Base-by-base conservation (phyloP, 306 rosid genomes). In the Ceratonia siliqua region DNA sequence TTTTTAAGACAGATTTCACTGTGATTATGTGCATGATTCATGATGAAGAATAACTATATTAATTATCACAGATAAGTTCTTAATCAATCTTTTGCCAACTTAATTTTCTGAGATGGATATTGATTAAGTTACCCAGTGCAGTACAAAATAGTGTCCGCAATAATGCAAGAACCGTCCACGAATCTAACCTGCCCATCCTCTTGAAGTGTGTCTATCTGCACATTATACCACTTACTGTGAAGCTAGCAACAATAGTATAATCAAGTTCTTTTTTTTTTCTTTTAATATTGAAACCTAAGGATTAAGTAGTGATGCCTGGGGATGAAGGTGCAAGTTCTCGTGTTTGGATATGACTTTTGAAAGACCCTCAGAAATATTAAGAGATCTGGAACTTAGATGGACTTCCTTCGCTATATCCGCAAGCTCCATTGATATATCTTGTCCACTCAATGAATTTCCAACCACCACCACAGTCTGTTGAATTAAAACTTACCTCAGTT, bases 111-210 rank as follows among this genome's bases (percentile, higher is more conserved):
- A 33, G 70, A 21, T 24, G 30, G 15, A 12, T 15, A 45, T 10
- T n/a, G n/a, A n/a, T n/a, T n/a, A n/a, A n/a, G 22, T 73, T 90
- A 87, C 98, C 98, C 98, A 12, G 96, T 92, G 85, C 97, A 94
- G 72, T 91, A 90, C 52, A 94, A 62, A 72, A 91, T 76, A 8
- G 89, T 74, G 81, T 92, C 95, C 2, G 97, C 98, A 68, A 83
- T 9, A 68, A 87, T 73, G 86, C 72, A 80, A 59, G 96, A 82
- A 30, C 92, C 97, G 61, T 94, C 97, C 38, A 82, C 56, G 57
- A 94, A 92, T 71, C 72, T 55, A 49, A 94, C 97, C 46, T 73
- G 69, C 18, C 98, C 97, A 81, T 94, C 96, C 72, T 88, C 91
- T 73, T 90, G 78, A 45, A 94, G 89, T 33, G 76, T 77, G 17